Base-by-base conservation (phyloP, 805 yeast species). In the Teunomyces panamensis region DNA sequence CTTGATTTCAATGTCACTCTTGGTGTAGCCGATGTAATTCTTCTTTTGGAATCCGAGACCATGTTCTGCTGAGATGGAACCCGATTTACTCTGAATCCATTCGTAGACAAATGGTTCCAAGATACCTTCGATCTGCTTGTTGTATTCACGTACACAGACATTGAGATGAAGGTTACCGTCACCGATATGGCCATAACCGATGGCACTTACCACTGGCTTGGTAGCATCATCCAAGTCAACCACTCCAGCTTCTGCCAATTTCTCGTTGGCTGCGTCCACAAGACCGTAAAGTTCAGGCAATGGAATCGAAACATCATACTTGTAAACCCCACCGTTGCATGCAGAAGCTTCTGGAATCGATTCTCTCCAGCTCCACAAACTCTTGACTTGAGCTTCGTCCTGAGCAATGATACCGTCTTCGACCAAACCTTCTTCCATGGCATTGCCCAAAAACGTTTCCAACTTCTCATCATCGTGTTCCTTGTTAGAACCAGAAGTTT, bases 171-270 rank as follows among this genome's bases (percentile, higher is more conserved):
- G 74, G 69, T 94, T 94, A 45, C 99, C 98, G 64, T 94, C 99
- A 48, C 99, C 99, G 59, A 94, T 80, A 62, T 94, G 99, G n/a
- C 99, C 99, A 60, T 92, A 94, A 0, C 99, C 99, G 55, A 92
- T 84, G 9, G 95, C 96, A 51, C 82, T 85, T 46, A 89, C 84
- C 2, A 88, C 97, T 2, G 97, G 96, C 64, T 77, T 78, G 3
- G 77, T 74, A 36, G 79, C 85, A 30, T 83, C 80, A 42, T 77
- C 81, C 37, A 68, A 44, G 46, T 86, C 88, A 17, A 84, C 69
- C 46, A 92, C 68, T 2, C 78, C 83, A 28, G 78, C 75, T 30
- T 75, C 81, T 1, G 50, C 59, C 52, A 94, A 73, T 57, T 79
- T 79, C 39, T 67, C 81, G 55, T 84, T 80, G n/a, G 84, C 83